Conservation (phyloP, 805 yeast species). For the Wickerhamiella spandovensis region DNA sequence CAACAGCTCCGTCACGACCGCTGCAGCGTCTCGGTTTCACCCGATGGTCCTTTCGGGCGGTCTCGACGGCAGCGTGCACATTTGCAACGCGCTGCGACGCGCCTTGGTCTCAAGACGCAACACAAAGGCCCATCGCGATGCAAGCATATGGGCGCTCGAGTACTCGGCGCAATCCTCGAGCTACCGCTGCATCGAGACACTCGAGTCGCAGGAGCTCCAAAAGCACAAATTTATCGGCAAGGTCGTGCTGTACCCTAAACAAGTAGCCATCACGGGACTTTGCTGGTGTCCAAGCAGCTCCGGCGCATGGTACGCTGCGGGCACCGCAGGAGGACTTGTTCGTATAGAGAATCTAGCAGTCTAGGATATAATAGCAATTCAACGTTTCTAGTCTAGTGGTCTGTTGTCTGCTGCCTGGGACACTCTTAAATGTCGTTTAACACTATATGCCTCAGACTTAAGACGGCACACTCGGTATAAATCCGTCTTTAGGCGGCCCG, state of each 20-base stretch:
- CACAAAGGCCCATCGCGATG: slow-evolving; percentile 15
- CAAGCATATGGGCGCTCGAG: slow-evolving; percentile 25
- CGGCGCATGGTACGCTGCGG: slow-evolving; percentile 42
- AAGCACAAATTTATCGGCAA: slow-evolving; percentile 16
- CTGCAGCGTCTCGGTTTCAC: slow-evolving; percentile 32
- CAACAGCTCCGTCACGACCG: slow-evolving; percentile 29
- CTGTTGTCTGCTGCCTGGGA: too few species aligned
- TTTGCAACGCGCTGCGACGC: slow-evolving; percentile 29
- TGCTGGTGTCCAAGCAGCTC: slow-evolving; percentile 45
- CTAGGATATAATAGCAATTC: slow-evolving; percentile 1
- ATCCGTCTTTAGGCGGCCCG: too few species aligned
- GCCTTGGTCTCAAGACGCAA: slow-evolving; percentile 18
- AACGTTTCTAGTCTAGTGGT: too few species aligned
- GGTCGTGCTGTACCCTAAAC: slow-evolving; percentile 32
- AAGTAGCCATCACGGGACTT: slow-evolving; percentile 34
- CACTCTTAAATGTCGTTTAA: too few species aligned
- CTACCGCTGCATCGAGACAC: slow-evolving; percentile 31
- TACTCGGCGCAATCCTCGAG: slow-evolving; percentile 28
- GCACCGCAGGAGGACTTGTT: slow-evolving; percentile 37
- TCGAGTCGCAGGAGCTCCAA: slow-evolving; percentile 25
- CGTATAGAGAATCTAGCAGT: slow-evolving; percentile 23
- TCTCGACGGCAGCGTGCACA: slow-evolving; percentile 35
- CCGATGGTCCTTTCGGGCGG: slow-evolving; percentile 37
- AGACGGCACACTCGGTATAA: too few species aligned
- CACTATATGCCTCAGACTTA: too few species aligned